Percentiles rank a stretch among this genome's conserved stretches.
Conservation (phyloP, 1,284 basidiomycete genomes). For the Apiotrichum montevideense region DNA sequence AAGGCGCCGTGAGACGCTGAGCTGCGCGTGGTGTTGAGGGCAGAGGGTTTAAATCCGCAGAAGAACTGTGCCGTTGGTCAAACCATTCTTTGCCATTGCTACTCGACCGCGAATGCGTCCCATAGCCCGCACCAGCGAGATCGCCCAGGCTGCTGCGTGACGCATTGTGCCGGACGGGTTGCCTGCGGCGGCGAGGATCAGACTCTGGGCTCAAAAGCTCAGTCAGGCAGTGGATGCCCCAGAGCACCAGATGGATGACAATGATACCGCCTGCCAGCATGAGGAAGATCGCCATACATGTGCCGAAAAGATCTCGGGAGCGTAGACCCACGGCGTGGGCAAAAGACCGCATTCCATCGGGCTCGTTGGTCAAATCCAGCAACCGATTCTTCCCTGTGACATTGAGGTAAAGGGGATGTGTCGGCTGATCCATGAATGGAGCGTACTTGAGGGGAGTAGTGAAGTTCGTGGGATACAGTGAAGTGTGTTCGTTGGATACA, state of each 20-base stretch:
- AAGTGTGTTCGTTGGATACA: slow-evolving; percentile 57
- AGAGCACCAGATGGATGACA: slow-evolving; percentile 62
- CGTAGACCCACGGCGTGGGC: slow-evolving; percentile 72
- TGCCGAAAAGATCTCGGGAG: slow-evolving; percentile 75
- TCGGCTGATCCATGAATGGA: slow-evolving; percentile 62
- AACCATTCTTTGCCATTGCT: slow-evolving; percentile 17
- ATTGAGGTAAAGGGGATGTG: slow-evolving; percentile 74
- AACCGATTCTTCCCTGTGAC: slow-evolving; percentile 50
- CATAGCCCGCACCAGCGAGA: neutral
- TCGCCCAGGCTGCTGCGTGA: neutral
- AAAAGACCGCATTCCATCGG: slow-evolving; percentile 66
- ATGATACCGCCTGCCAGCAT: slow-evolving; percentile 67
- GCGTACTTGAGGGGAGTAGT: slow-evolving; percentile 60
- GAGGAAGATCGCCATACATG: slow-evolving; percentile 76
- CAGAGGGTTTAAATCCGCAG: slow-evolving; percentile 5
- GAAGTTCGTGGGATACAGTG: slow-evolving; percentile 55
- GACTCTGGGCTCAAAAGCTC: slow-evolving; percentile 22
- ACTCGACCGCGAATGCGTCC: slow-evolving; percentile 7
- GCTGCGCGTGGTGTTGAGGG: slow-evolving; percentile 6
- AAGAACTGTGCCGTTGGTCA: neutral
- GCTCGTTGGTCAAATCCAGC: slow-evolving; percentile 33
- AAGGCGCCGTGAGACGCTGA: neutral
- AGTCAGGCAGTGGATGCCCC: slow-evolving; percentile 57
- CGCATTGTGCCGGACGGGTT: neutral
- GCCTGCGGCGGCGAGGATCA: neutral